Evolutionary conservation across 352 stramenopile species (phyloP), one percentile per base, ranked within the genome.

Genomic region (Globisporangium echinulatum): DNA sequence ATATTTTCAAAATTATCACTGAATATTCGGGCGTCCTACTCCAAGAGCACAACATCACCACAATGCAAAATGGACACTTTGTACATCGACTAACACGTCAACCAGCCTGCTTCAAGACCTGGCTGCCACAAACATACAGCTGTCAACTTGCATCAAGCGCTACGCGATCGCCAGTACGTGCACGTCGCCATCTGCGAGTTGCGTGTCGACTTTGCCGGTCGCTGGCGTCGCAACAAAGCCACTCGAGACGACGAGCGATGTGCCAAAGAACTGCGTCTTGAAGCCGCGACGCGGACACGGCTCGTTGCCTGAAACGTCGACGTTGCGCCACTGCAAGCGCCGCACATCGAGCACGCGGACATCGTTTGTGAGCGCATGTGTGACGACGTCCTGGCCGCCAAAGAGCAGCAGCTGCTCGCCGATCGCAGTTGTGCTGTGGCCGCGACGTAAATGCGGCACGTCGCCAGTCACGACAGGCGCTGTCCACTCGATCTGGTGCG

Each of bases 261-360:
- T 90, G 68, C 82, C 78, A 63, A 92, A 88, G 63, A 72, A 91
- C 60, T 88, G 82, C 48, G 69, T 85, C 68, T 89, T 92, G 70
- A 90, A 89, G n/a, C 82, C 82, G 49, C 79, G 69, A 1, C 79
- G 79, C 50, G 82, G 69, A 54, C 82, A 83, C 19, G 82, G 79
- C 0, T 66, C 52, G 6, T 83, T 52, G 3, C 75, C 70, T 2
- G 55, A 56, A 3, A 85, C 59, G 5, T 71, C 62, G 15, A 78
- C 50, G 0, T 50, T 52, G 17, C 39, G 52, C 82, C 82, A 92
- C 14, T 46, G 64, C 8, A 75, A 63, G 1, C 42, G 43, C 2
- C 47, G 49, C 40, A 77, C 54, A 43, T 85, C 59, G 1, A 90
- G 60, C 33, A 88, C 67, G 1, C 66, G 68, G 19, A 88, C 59